phyloP scores from a whole-genome alignment of 768 basidiomycete genomes.

The Dentipellis sp. region DNA sequence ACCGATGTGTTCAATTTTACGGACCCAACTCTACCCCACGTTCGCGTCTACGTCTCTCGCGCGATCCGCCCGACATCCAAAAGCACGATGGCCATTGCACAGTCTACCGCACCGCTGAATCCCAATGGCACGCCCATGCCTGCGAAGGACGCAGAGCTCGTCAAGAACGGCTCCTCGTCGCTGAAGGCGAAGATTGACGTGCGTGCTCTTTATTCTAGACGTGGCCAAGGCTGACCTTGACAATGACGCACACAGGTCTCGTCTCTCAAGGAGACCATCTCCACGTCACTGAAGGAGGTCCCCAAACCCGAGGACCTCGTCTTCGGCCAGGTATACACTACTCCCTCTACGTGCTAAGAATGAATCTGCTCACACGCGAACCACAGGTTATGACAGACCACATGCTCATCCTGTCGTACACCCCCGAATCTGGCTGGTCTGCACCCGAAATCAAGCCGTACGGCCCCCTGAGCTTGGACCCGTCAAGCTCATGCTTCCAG shows the following conservation, averaged over 20 bases:
- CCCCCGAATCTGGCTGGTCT: constrained; percentile 58
- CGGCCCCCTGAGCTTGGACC: constrained; percentile 49
- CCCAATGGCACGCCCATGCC: constrained; percentile 7
- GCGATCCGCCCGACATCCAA: no score
- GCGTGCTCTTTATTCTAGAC: neutral
- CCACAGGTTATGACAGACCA: constrained; percentile 61
- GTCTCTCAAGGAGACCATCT: constrained; percentile 38
- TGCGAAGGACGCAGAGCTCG: constrained; percentile 1
- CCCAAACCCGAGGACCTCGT: constrained; percentile 36
- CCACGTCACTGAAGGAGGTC: constrained; percentile 40
- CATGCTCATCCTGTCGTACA: constrained; percentile 63
- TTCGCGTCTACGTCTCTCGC: no score
- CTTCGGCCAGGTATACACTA: constrained; percentile 47
- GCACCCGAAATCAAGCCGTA: constrained; percentile 68
- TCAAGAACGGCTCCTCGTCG: constrained; percentile 9
- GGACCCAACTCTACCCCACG: no score
- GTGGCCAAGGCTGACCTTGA: neutral
- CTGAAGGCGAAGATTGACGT: constrained; percentile 11
- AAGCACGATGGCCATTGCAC: no score
- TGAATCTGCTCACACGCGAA: neutral
- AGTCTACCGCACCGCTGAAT: constrained; percentile 1
- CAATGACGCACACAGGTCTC: constrained; percentile 35
- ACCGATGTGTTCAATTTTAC: no score
- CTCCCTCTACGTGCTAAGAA: neutral
- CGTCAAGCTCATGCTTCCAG: constrained; percentile 45